Evolutionary conservation across 208 protist genomes (phyloP), one percentile per base, ranked within the genome.

Genomic region (Acanthamoeba divionensis): DNA sequence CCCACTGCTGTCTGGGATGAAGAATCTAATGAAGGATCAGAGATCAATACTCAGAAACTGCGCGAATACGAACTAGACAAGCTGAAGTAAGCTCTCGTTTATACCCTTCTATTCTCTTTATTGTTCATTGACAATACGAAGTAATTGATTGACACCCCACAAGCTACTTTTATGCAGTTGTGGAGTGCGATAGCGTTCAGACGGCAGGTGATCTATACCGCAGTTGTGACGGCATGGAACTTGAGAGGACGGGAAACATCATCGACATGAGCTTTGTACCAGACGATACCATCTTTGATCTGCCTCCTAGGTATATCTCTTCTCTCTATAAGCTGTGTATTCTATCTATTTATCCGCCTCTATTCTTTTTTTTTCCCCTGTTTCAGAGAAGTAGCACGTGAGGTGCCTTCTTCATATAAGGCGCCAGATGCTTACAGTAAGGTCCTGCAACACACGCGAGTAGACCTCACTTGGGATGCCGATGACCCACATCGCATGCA

Each of bases 131-230:
- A 83, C 41, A 86, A 7, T 9, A 89, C 6, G 29, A 24, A 87
- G 33, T 12, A 89, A 66, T 54, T 15, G 1, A 21, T 77, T 91
- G 86, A n/a, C n/a, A n/a, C n/a, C n/a, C n/a, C n/a, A n/a, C n/a
- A n/a, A n/a, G n/a, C n/a, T 99, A 99, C 93, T 99, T 98, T 93
- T 99, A 98, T 94, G 98, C 98, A n/a, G 95, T 99, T 0, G 97
- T 97, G 24, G 97, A 96, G 50, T 99, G 98, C 92, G 97, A 99
- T 94, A 96, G 92, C 1, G 67, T 95, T 5, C 95, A 96, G 18
- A 99, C 98, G 18, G 97, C 97, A 0, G 94, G 93, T 1, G 92
- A 92, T 10, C 95, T 99, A 48, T 99, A 99, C 95, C 94, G 97
- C 15, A 95, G 98, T 85, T 96, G 98, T 50, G 97, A 98, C 90